Percentiles rank a stretch among this genome's conserved stretches.
Evolutionary conservation across 805 yeast genomes (phyloP).

Genomic region (Clavispora phyllophila): DNA sequence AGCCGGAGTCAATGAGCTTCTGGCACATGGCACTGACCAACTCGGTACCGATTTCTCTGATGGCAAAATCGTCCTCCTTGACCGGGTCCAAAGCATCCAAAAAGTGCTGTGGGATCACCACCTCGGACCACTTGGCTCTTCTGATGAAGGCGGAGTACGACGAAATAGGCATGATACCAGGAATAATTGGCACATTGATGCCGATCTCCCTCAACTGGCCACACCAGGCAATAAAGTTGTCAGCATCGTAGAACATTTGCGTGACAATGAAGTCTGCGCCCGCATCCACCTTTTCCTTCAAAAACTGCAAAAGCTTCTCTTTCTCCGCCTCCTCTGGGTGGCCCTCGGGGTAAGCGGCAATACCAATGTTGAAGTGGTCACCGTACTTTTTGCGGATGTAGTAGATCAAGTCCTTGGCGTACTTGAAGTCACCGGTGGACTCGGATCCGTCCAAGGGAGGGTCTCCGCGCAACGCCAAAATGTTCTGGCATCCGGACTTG

Average conservation of each 20-base stretch:
- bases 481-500: slow-evolving; percentile 90
- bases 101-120: slow-evolving; percentile 72
- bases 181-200: slow-evolving; percentile 80
- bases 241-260: slow-evolving; percentile 95
- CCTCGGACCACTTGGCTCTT: slow-evolving; percentile 92
- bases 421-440: slow-evolving; percentile 76
- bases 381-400: slow-evolving; percentile 78
- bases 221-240: slow-evolving; percentile 82
- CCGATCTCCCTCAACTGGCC: slow-evolving; percentile 62
- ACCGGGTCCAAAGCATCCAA: slow-evolving; percentile 67
- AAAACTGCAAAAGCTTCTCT: slow-evolving; percentile 46
- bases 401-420: slow-evolving; percentile 80
- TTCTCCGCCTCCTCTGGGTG: slow-evolving; percentile 78
- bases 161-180: slow-evolving; percentile 99
- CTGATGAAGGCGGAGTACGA: slow-evolving; percentile 89
- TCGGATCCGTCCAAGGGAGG: slow-evolving; percentile 77
- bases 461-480: slow-evolving; percentile 92
- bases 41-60: slow-evolving; percentile 80
- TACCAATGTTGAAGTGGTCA: slow-evolving; percentile 88
- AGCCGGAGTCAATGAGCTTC: slow-evolving; percentile 62
- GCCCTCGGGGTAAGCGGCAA: slow-evolving; percentile 97
- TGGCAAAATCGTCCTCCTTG: slow-evolving; percentile 85
- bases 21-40: slow-evolving; percentile 81
- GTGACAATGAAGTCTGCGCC: slow-evolving; percentile 94
- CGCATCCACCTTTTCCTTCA: slow-evolving; percentile 86